phyloP scores from a whole-genome alignment of 2,329 filamentous ascomycete species.

The Tolypocladium ophioglossoides region DNA sequence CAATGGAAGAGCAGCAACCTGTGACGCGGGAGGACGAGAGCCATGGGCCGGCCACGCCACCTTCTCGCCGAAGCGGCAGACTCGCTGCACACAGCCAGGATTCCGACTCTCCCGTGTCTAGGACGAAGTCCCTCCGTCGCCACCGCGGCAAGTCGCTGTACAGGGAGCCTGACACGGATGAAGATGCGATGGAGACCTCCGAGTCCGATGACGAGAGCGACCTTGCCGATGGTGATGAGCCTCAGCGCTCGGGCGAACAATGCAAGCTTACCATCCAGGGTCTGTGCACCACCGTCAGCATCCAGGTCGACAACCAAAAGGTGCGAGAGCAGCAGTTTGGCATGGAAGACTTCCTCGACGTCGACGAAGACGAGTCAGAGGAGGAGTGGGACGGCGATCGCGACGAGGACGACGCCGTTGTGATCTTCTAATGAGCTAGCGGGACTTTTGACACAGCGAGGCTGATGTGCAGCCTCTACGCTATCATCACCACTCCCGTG shows the following conservation, averaged over 20 bases:
- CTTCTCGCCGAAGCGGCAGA: slow-evolving; percentile 26
- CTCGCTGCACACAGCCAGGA: slow-evolving; percentile 19
- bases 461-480: not conserved
- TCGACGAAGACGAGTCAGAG: slow-evolving; percentile 43
- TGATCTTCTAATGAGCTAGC: slow-evolving; percentile 13
- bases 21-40: slow-evolving; percentile 8
- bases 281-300: slow-evolving; percentile 58
- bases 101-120: slow-evolving; percentile 10
- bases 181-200: slow-evolving; percentile 26
- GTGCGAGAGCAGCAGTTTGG: slow-evolving; percentile 56
- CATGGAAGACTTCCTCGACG: slow-evolving; percentile 62
- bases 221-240: slow-evolving; percentile 2
- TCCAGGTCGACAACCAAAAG: slow-evolving; percentile 68
- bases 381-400: slow-evolving; percentile 48
- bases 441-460: not conserved
- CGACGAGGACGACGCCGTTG: slow-evolving; percentile 30
- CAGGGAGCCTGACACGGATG: slow-evolving; percentile 34
- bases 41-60: slow-evolving; percentile 9
- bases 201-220: slow-evolving; percentile 3
- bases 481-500: not conserved
- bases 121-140: slow-evolving; percentile 6
- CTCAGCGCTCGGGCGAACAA: not conserved
- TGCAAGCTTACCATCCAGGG: slow-evolving; percentile 44
- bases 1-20: slow-evolving; percentile 1
- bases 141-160: slow-evolving; percentile 21